Conservation (phyloP, 305 asterid genomes). For the Solanum hybrid region DNA sequence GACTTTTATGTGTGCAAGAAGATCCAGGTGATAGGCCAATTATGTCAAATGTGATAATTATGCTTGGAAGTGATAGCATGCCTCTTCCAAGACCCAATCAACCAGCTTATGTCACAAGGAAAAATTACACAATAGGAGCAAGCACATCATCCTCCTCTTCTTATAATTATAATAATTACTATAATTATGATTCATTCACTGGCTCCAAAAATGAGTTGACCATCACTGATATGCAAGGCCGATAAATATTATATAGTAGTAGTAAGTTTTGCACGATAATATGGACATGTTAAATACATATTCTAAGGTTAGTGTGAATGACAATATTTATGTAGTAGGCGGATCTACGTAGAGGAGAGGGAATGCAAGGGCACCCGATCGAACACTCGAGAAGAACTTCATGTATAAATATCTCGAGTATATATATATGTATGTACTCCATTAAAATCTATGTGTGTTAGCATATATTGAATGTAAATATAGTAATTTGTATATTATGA, state of each 20-base stretch:
- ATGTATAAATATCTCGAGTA: background rate
- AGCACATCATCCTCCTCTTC: conserved; percentile 22
- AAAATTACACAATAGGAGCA: background rate
- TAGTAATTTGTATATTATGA: background rate
- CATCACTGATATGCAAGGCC: conserved; percentile 17
- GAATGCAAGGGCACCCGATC: background rate
- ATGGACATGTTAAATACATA: background rate
- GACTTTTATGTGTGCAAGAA: conserved; percentile 36
- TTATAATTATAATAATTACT: background rate
- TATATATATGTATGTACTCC: background rate
- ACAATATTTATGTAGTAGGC: background rate
- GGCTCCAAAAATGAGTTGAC: conserved; percentile 16
- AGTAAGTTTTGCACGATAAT: background rate
- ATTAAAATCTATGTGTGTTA: background rate
- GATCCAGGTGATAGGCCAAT: conserved; percentile 33
- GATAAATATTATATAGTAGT: background rate
- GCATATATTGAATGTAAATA: background rate
- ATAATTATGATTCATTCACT: background rate
- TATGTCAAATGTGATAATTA: conserved; percentile 21
- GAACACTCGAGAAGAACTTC: background rate
- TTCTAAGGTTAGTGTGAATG: background rate
- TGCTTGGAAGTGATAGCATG: conserved; percentile 19
- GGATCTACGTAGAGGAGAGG: background rate
- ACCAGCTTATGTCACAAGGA: conserved; percentile 30
- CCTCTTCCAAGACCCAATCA: conserved; percentile 21